Evolutionary conservation across 2,329 filamentous ascomycete species (phyloP).

Genomic region (Trichoderma sp.): DNA sequence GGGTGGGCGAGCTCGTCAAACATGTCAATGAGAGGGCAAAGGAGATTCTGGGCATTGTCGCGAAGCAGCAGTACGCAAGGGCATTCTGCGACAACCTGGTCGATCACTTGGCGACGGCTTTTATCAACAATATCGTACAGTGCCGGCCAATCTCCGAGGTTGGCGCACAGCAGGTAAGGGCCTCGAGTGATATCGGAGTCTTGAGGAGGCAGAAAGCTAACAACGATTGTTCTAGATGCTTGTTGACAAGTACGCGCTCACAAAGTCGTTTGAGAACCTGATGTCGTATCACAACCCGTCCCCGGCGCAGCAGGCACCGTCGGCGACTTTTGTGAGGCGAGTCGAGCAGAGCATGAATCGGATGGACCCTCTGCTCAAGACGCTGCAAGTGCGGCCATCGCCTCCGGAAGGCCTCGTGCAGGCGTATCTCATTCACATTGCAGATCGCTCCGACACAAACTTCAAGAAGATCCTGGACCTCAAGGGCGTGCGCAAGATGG

Average conservation of each 20-base stretch:
- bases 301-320: conserved; percentile 45
- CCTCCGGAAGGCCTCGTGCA: conserved; percentile 94
- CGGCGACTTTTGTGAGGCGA: conserved; percentile 75
- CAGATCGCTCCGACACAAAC: conserved; percentile 88
- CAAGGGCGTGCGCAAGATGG: conserved; percentile 85
- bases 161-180: conserved; percentile 79
- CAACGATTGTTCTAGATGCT: conserved; percentile 67
- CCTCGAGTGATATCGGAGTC: background rate
- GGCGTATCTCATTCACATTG: conserved; percentile 96
- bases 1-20: conserved; percentile 78
- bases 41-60: conserved; percentile 75
- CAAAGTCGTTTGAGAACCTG: conserved; percentile 74
- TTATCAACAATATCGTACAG: conserved; percentile 81
- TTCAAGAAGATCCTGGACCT: conserved; percentile 96
- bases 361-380: conserved; percentile 92
- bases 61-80: conserved; percentile 90
- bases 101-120: conserved; percentile 77
- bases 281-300: conserved; percentile 63
- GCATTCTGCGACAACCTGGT: conserved; percentile 97
- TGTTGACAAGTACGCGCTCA: conserved; percentile 88
- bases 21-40: conserved; percentile 70
- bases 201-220: conserved; percentile 33
- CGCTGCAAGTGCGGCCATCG: conserved; percentile 87
- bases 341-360: conserved; percentile 82
- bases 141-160: conserved; percentile 91